Evolutionary conservation across 2,329 filamentous ascomycete genomes (phyloP).

Genomic region (Fonsecaea erecta): DNA sequence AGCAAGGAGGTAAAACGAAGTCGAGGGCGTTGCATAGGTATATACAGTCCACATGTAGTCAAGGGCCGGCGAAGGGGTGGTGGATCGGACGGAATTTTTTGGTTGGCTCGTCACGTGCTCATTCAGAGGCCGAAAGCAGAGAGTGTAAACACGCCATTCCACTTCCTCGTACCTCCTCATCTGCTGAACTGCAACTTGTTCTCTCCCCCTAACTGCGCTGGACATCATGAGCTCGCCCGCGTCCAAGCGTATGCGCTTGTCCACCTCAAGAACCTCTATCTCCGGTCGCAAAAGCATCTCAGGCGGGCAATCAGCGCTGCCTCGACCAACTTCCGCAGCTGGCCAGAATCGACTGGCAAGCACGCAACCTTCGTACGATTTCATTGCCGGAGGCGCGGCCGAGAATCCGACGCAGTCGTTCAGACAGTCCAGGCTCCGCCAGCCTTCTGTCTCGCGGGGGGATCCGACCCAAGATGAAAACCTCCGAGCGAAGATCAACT

Average conservation of each 20-base stretch:
- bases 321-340: conserved; percentile 29
- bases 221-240: conserved; percentile 35
- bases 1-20: neutral
- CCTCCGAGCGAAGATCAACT: conserved; percentile 85
- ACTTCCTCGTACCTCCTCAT: neutral
- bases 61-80: neutral
- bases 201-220: neutral
- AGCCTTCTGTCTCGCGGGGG: conserved; percentile 45
- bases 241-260: conserved; percentile 35
- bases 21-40: neutral
- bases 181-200: neutral
- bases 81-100: neutral
- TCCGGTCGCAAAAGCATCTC: conserved; percentile 34
- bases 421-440: conserved; percentile 44
- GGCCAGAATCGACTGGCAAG: conserved; percentile 45
- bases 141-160: neutral
- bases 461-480: conserved; percentile 64
- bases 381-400: conserved; percentile 60
- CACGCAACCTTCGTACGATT: conserved; percentile 63
- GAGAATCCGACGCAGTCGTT: conserved; percentile 43
- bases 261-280: conserved; percentile 34
- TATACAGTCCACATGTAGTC: neutral
- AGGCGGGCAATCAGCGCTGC: conserved; percentile 29
- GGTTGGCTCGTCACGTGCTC: no score
- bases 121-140: conserved; percentile 1